phyloP scores from a whole-genome alignment of 768 basidiomycete species.

The Thelephora ganbajun region DNA sequence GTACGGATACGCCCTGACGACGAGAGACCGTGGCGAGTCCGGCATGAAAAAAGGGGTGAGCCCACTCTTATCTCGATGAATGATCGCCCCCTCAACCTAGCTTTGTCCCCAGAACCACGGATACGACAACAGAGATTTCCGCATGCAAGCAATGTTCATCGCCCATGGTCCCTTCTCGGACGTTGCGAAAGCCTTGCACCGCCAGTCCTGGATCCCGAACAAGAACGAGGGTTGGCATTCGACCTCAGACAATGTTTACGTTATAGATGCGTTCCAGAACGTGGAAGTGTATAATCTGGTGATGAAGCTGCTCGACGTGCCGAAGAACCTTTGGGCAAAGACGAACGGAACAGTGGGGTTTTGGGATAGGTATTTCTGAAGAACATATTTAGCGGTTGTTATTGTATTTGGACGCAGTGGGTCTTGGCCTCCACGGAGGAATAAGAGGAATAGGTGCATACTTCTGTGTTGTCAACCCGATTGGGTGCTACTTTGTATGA shows the following conservation, averaged over 20 bases:
- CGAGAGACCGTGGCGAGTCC: conserved; percentile 38
- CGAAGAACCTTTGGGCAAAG: conserved; percentile 32
- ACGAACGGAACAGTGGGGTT: conserved; percentile 75
- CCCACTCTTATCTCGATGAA: conserved; percentile 2
- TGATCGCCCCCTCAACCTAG: not conserved
- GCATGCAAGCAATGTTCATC: conserved; percentile 86
- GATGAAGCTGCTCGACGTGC: conserved; percentile 55
- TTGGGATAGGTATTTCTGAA: conserved; percentile 66
- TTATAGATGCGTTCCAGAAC: conserved; percentile 77
- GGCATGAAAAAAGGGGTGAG: conserved; percentile 67
- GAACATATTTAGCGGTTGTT: too few species aligned
- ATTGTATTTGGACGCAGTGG: too few species aligned
- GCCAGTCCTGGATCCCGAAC: conserved; percentile 13
- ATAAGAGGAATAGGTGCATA: too few species aligned
- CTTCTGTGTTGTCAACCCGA: too few species aligned
- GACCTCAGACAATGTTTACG: conserved; percentile 44
- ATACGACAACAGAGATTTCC: conserved; percentile 63
- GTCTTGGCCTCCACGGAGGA: too few species aligned
- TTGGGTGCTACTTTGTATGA: too few species aligned
- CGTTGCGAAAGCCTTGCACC: conserved; percentile 35
- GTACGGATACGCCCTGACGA: conserved; percentile 71
- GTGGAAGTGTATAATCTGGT: conserved; percentile 79
- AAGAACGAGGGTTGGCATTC: conserved; percentile 51
- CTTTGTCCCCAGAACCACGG: conserved; percentile 56
- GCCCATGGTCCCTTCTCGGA: conserved; percentile 83